phyloP scores from a whole-genome alignment of 768 basidiomycete species.

The Sistotremastrum suecicum region DNA sequence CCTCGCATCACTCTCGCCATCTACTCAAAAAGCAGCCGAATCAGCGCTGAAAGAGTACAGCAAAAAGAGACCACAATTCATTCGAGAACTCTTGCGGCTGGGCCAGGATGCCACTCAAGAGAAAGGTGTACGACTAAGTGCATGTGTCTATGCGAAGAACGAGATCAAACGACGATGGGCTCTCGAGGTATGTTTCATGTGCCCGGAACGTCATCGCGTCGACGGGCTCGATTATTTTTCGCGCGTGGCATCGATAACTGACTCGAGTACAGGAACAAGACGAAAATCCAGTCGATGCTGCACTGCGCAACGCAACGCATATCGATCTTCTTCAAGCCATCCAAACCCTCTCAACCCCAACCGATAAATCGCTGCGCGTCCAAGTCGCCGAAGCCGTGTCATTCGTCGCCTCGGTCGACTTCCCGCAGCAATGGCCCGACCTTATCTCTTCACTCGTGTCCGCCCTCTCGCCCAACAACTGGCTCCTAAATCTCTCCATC shows the following conservation, averaged over 20 bases:
- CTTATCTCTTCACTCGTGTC: constrained; percentile 86
- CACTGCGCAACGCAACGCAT: constrained; percentile 63
- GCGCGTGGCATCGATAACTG: not conserved
- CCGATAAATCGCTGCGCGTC: constrained; percentile 58
- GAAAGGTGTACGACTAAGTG: constrained; percentile 65
- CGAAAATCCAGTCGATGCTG: constrained; percentile 50
- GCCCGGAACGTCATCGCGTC: constrained; percentile 2
- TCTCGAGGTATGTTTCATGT: constrained; percentile 38
- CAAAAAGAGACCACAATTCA: constrained; percentile 54
- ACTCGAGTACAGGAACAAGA: constrained; percentile 30
- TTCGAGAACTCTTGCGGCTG: constrained; percentile 62
- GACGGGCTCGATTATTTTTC: not conserved
- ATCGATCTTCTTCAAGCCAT: constrained; percentile 79
- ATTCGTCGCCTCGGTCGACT: constrained; percentile 83
- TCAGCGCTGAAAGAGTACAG: constrained; percentile 55
- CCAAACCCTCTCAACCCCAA: constrained; percentile 64
- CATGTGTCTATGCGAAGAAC: constrained; percentile 88
- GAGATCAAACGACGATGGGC: constrained; percentile 78
- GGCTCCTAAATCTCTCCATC: constrained; percentile 77
- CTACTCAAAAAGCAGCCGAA: constrained; percentile 69
- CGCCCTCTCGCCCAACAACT: constrained; percentile 69
- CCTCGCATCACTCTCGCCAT: constrained; percentile 53
- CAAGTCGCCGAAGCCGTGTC: constrained; percentile 92
- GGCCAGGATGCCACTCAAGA: constrained; percentile 54
- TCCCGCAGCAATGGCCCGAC: constrained; percentile 77